A percentile compares a stretch with the other conserved stretches of the same genome.
phyloP scores from a whole-genome alignment of 1,284 basidiomycete genomes.

The Trametes hirsuta region DNA sequence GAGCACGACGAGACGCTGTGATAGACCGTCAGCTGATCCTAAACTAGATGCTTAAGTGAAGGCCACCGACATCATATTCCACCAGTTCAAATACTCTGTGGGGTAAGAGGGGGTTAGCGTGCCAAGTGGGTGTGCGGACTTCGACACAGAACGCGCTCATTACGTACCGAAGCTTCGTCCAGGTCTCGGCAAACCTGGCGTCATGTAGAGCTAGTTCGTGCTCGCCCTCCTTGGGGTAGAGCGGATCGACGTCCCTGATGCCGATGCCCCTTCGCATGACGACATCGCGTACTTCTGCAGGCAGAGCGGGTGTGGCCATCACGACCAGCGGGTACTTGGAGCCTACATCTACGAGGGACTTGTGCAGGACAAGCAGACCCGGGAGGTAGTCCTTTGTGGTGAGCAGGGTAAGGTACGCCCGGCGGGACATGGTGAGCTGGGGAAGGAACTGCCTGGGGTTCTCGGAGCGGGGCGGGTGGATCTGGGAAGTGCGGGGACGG shows the following conservation, averaged over 20 bases:
- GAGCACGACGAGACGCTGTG: slow-evolving; percentile 79
- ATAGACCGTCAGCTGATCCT: slow-evolving; percentile 1
- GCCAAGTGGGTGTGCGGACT: background rate
- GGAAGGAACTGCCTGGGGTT: background rate
- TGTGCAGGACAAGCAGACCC: slow-evolving; percentile 74
- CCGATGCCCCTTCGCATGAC: slow-evolving; percentile 57
- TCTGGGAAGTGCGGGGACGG: background rate
- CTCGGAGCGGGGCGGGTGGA: background rate
- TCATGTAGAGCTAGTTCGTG: slow-evolving; percentile 59
- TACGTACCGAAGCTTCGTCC: slow-evolving; percentile 85
- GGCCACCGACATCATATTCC: slow-evolving; percentile 69
- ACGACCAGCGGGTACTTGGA: slow-evolving; percentile 83
- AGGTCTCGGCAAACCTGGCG: slow-evolving; percentile 81
- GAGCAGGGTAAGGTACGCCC: slow-evolving; percentile 65
- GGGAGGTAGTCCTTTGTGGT: slow-evolving; percentile 74
- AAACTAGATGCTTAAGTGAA: background rate
- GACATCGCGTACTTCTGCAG: slow-evolving; percentile 55
- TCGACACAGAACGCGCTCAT: background rate
- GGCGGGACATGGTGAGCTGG: slow-evolving; percentile 35
- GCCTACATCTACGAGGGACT: slow-evolving; percentile 62
- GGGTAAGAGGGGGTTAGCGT: background rate
- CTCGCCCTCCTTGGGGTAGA: slow-evolving; percentile 57
- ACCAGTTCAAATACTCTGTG: slow-evolving; percentile 73
- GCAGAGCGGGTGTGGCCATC: slow-evolving; percentile 73
- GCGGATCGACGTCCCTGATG: slow-evolving; percentile 60